phyloP scores from a whole-genome alignment of 768 basidiomycete species.

The Suillus ampliporus region DNA sequence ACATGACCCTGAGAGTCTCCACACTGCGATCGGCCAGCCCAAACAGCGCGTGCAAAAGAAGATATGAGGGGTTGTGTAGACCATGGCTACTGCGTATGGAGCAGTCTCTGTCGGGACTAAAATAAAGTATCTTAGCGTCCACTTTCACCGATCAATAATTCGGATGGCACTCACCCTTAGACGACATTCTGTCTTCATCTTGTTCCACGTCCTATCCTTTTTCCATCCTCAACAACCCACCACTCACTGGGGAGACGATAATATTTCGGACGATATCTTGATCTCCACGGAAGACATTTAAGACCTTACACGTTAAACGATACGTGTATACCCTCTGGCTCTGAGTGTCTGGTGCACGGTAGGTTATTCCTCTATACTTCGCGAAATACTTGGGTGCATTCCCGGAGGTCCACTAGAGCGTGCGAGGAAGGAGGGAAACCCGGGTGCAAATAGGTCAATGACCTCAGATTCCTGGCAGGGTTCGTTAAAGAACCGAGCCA shows the following conservation, averaged over 20 bases:
- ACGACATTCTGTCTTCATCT: constrained; percentile 16
- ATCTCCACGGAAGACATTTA: not conserved
- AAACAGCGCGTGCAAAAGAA: constrained; percentile 25
- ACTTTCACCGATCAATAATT: not conserved
- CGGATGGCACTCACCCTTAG: not conserved
- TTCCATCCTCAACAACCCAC: constrained; percentile 4
- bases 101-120: constrained; percentile 18
- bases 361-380: constrained; percentile 4
- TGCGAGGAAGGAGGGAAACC: constrained; percentile 17
- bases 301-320: not conserved
- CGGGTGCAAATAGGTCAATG: constrained; percentile 20
- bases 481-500: constrained; percentile 15
- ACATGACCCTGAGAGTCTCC: constrained; percentile 21
- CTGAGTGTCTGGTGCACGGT: not conserved
- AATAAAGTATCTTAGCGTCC: not conserved
- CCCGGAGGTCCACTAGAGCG: constrained; percentile 21
- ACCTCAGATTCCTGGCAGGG: constrained; percentile 18
- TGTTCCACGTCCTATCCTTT: constrained; percentile 19
- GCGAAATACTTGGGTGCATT: constrained; percentile 20
- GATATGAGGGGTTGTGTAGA: constrained; percentile 21
- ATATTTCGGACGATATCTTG: constrained; percentile 12
- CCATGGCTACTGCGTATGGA: constrained; percentile 16
- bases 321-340: not conserved
- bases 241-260: constrained; percentile 11
- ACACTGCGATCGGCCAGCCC: constrained; percentile 15